These are phyloP conservation scores for Lathyrus oleraceus DNA, from an alignment of 306 rosid species.

Conservation along the genomic window DNA sequence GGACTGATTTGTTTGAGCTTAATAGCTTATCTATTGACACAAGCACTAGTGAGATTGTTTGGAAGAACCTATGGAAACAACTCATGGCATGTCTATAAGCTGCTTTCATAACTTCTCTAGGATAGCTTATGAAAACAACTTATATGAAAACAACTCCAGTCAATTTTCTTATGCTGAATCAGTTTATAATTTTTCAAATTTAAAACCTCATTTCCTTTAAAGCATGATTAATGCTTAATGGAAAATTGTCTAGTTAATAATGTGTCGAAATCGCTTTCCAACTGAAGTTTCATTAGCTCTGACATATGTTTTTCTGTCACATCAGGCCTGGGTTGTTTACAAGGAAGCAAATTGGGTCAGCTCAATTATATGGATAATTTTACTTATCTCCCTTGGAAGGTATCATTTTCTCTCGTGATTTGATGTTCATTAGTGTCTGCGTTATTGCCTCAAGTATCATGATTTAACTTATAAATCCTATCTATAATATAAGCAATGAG, in stretches of 20 bases:
- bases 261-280: constrained; percentile 4
- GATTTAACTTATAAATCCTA: not conserved
- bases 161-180: constrained; percentile 9
- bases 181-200: not conserved
- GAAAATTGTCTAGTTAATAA: constrained; percentile 1
- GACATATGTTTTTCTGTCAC: constrained; percentile 23
- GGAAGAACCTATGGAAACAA: not conserved
- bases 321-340: constrained; percentile 73
- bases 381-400: constrained; percentile 78
- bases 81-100: not conserved
- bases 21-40: not conserved
- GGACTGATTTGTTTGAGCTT: not conserved
- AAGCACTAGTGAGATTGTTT: not conserved
- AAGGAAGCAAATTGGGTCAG: constrained; percentile 72
- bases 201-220: constrained; percentile 13
- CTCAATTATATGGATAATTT: constrained; percentile 62
- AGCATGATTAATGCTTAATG: not conserved
- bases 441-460: not conserved
- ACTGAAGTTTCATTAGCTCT: constrained; percentile 30
- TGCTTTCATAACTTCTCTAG: not conserved
- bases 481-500: constrained; percentile 1
- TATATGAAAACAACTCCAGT: not conserved
- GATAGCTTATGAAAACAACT: not conserved
- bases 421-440: not conserved
- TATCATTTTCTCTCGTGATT: constrained; percentile 29